phyloP scores from a whole-genome alignment of 495 filamentous ascomycete genomes.

The Aspergillus nidulans region DNA sequence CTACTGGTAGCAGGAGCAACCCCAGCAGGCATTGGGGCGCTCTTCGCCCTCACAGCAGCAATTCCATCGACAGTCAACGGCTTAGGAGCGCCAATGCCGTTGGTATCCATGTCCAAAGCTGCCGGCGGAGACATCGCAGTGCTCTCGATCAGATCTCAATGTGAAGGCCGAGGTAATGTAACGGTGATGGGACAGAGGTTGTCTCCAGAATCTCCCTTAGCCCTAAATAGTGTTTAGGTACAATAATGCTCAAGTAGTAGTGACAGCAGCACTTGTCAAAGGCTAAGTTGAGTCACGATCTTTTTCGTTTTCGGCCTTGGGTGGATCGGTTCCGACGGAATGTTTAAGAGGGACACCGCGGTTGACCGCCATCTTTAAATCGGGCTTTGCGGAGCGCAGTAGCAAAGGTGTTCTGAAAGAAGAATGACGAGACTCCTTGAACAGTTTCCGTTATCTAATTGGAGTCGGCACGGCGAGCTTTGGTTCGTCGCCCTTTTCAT shows the following conservation, averaged over 20 bases:
- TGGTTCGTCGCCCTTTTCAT: not conserved
- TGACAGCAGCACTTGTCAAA: not conserved
- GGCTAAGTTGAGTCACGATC: conserved; percentile 1
- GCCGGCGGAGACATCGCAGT: conserved; percentile 38
- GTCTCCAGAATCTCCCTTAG: not conserved
- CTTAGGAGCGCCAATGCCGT: conserved; percentile 35
- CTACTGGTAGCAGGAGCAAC: conserved; percentile 72
- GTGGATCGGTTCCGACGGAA: conserved; percentile 22
- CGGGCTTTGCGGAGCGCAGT: not conserved
- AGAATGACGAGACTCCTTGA: not conserved
- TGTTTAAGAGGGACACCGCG: not conserved
- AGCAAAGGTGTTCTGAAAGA: not conserved
- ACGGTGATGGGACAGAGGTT: not conserved
- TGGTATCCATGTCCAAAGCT: conserved; percentile 35
- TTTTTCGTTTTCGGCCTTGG: conserved; percentile 14
- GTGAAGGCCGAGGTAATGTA: not conserved
- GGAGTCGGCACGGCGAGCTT: conserved; percentile 13
- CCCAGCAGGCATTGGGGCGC: conserved; percentile 63
- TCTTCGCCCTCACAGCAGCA: conserved; percentile 60
- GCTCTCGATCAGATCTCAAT: not conserved
- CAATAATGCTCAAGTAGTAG: too few species aligned
- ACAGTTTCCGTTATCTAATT: conserved; percentile 37
- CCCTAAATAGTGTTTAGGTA: too few species aligned
- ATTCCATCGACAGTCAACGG: conserved; percentile 71
- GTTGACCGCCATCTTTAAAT: conserved; percentile 12